These are phyloP conservation scores for Candida sanyiensis DNA, from an alignment of 805 yeast genomes.

Conservation along the genomic window DNA sequence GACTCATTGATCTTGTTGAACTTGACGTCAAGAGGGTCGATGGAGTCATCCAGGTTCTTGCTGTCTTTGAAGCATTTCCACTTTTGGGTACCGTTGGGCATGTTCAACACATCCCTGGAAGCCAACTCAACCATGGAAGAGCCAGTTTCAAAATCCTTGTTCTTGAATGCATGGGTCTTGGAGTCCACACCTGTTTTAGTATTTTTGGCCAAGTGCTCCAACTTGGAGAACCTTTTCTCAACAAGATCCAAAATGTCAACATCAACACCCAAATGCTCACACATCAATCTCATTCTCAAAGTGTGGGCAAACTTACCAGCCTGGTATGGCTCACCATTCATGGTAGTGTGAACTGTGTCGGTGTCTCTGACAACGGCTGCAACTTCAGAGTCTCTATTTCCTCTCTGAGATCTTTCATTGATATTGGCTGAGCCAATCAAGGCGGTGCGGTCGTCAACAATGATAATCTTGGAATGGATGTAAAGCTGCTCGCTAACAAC, in stretches of 20 bases:
- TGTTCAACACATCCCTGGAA: slow-evolving; percentile 56
- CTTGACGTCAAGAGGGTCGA: slow-evolving; percentile 24
- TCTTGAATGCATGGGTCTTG: slow-evolving; percentile 38
- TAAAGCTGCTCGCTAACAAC: slow-evolving; percentile 88
- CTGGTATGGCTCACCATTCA: slow-evolving; percentile 77
- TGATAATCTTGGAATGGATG: slow-evolving; percentile 86
- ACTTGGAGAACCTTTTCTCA: slow-evolving; percentile 58
- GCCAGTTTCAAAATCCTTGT: slow-evolving; percentile 30
- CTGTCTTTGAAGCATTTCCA: slow-evolving; percentile 31
- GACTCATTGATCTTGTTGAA: slow-evolving; percentile 18
- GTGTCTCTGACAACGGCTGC: slow-evolving; percentile 86
- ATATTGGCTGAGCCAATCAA: slow-evolving; percentile 97
- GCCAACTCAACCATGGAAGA: slow-evolving; percentile 77
- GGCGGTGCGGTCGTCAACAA: slow-evolving; percentile 90
- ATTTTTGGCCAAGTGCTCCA: slow-evolving; percentile 31
- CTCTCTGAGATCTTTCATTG: slow-evolving; percentile 94
- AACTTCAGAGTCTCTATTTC: slow-evolving; percentile 89
- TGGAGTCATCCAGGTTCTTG: slow-evolving; percentile 2
- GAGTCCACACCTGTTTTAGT: slow-evolving; percentile 26
- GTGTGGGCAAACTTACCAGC: slow-evolving; percentile 90
- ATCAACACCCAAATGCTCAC: slow-evolving; percentile 94
- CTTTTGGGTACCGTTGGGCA: slow-evolving; percentile 41
- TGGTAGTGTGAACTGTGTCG: slow-evolving; percentile 53
- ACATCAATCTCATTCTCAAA: slow-evolving; percentile 83
- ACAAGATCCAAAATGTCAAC: slow-evolving; percentile 79